Evolutionary conservation across 2,329 filamentous ascomycete species (phyloP), one percentile per base, ranked within the genome.

Genomic region (Exserohilum rostratum): DNA sequence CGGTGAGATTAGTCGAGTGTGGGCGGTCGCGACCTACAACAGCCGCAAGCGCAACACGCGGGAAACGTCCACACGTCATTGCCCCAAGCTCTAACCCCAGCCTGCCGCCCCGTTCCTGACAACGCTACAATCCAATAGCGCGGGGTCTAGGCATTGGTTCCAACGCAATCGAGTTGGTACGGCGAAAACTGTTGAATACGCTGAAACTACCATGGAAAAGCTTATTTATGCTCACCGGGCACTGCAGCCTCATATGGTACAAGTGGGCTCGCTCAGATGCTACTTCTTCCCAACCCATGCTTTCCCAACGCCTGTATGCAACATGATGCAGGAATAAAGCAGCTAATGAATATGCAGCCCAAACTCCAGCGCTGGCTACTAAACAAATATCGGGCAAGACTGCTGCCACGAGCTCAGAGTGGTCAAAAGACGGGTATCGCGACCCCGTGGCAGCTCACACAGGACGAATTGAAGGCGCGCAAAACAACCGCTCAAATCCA

Each of bases 351-450:
- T 58, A 58, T 56, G 57, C 57, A 60, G 53, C 57, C 60, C 60
- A 71, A 61, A 74, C 70, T 71, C 71, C 70, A 51, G 65, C 68
- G 70, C 71, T 72, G 56, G 60, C 51, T 60, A 68, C 63, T 58
- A 63, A 60, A 64, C 48, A 55, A 39, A 62, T 63, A 59, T 60
- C 46, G 50, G 61, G 50, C 62, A 60, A 67, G 66, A 58, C 52
- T 52, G 66, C 67, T 63, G 63, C 67, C 68, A 72, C 66, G 60
- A 66, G 58, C 61, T 62, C 64, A 68, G 61, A 65, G 61, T 55
- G 50, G 53, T 60, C 58, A 62, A 61, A 58, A 61, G 60, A 66
- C 58, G 70, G 70, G 68, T 74, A 74, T 74, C 72, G 66, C 63
- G 62, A 65, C 60, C 63, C 66, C 63, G 66, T 67, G 67, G 62